Percentiles rank a stretch among this genome's conserved stretches.
phyloP scores from a whole-genome alignment of 805 yeast species.

The Candida coquimbonensis region DNA sequence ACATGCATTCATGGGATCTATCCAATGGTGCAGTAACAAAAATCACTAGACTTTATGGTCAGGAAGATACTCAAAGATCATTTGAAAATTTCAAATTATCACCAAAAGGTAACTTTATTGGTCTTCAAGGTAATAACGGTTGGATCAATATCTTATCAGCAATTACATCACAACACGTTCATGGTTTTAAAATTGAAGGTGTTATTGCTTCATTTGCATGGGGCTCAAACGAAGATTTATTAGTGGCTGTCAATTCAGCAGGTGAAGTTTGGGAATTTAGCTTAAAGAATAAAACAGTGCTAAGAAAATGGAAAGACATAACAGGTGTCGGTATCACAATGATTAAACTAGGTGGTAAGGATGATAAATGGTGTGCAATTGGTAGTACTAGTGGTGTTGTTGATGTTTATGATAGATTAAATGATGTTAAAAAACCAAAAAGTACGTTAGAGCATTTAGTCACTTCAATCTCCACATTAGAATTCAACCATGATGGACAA shows the following conservation, averaged over 20 bases:
- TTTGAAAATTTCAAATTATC: slow-evolving; percentile 82
- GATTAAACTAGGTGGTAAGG: slow-evolving; percentile 62
- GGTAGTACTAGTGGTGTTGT: slow-evolving; percentile 90
- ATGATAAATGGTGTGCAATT: slow-evolving; percentile 77
- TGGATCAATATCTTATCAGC: slow-evolving; percentile 83
- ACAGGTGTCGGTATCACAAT: slow-evolving; percentile 81
- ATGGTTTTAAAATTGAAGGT: slow-evolving; percentile 88
- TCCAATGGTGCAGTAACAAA: slow-evolving; percentile 71
- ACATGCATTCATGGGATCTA: slow-evolving; percentile 89
- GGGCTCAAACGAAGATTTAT: slow-evolving; percentile 35
- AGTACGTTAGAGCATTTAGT: slow-evolving; percentile 72
- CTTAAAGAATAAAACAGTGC: slow-evolving; percentile 40
- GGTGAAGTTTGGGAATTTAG: slow-evolving; percentile 92
- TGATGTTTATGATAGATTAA: slow-evolving; percentile 62
- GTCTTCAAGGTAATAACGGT: slow-evolving; percentile 78
- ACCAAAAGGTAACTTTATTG: slow-evolving; percentile 64
- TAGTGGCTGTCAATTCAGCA: slow-evolving; percentile 59
- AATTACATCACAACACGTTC: slow-evolving; percentile 75
- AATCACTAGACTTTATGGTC: slow-evolving; percentile 86
- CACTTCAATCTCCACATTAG: slow-evolving; percentile 67
- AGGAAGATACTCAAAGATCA: slow-evolving; percentile 74
- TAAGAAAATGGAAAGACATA: slow-evolving; percentile 75
- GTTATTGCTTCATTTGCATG: slow-evolving; percentile 76
- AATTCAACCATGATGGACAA: slow-evolving; percentile 85
- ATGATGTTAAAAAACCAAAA: slow-evolving; percentile 42